Percentiles rank a stretch among this genome's conserved stretches.
Evolutionary conservation across 2,329 filamentous ascomycete species (phyloP).

Genomic region (Claviceps purpurea): DNA sequence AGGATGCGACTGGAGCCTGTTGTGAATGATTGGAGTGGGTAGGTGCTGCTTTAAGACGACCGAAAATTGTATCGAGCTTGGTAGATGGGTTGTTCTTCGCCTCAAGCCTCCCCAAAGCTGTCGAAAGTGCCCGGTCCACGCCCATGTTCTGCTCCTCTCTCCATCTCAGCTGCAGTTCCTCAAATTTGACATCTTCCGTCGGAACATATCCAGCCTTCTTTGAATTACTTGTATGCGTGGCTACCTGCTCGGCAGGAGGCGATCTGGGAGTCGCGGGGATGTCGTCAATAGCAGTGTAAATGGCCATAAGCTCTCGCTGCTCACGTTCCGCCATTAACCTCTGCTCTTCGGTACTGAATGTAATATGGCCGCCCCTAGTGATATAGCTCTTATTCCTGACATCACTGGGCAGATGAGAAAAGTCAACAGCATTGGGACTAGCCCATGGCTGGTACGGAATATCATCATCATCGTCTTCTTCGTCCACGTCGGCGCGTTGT

Average conservation of each 20-base stretch:
- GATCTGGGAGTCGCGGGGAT: conserved; percentile 45
- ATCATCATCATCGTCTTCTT: conserved; percentile 47
- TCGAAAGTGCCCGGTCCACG: conserved; percentile 25
- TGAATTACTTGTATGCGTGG: conserved; percentile 10
- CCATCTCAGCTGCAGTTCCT: conserved; percentile 37
- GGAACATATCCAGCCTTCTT: conserved; percentile 26
- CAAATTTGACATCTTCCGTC: conserved; percentile 25
- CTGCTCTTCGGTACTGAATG: conserved; percentile 42
- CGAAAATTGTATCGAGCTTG: conserved; percentile 27
- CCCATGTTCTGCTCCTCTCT: conserved; percentile 33
- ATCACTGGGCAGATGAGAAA: conserved; percentile 32
- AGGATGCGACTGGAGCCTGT: conserved; percentile 3
- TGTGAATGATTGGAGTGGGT: neutral
- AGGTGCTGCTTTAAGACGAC: conserved; percentile 16
- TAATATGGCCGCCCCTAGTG: conserved; percentile 38
- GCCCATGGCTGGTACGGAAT: conserved; percentile 39
- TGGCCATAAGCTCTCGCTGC: conserved; percentile 45
- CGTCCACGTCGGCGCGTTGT: conserved; percentile 31
- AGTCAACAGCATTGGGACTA: conserved; percentile 32
- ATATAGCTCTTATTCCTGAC: conserved; percentile 34
- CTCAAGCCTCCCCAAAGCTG: conserved; percentile 30
- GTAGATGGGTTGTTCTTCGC: conserved; percentile 21
- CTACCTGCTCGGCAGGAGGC: conserved; percentile 24
- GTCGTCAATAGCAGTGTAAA: conserved; percentile 40
- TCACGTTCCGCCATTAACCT: conserved; percentile 43